Evolutionary conservation across 441 rosid species (phyloP).

Genomic region (Hura crepitans): DNA sequence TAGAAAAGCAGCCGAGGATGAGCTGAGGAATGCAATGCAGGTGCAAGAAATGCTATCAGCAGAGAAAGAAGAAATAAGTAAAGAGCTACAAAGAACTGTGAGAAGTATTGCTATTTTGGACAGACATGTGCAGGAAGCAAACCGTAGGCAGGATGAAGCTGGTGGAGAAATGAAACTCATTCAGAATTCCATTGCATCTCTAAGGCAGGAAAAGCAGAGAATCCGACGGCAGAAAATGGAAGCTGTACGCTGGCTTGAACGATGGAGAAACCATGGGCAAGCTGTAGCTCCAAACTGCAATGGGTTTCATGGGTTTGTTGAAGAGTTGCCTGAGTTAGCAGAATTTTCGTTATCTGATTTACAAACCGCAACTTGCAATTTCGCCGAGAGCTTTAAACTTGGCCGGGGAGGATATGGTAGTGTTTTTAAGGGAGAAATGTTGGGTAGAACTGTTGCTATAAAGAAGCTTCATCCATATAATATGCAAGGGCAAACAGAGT

Average conservation of each 20-base stretch:
- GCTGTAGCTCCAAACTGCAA: conserved; percentile 43
- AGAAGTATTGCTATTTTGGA: conserved; percentile 53
- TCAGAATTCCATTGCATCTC: conserved; percentile 48
- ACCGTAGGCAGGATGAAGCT: conserved; percentile 43
- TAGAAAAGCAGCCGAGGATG: conserved; percentile 46
- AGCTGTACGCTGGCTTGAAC: conserved; percentile 61
- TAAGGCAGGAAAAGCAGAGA: conserved; percentile 55
- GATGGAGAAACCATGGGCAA: conserved; percentile 54
- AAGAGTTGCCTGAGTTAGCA: conserved; percentile 52
- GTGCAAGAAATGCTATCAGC: conserved; percentile 42
- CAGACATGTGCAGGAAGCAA: conserved; percentile 47
- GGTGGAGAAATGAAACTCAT: conserved; percentile 43
- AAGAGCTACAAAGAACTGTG: conserved; percentile 51
- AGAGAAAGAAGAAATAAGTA: conserved; percentile 42
- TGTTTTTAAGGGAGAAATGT: conserved; percentile 76
- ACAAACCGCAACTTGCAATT: conserved; percentile 62
- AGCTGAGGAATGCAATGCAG: conserved; percentile 25
- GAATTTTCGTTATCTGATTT: conserved; percentile 56
- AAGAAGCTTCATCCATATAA: conserved; percentile 55
- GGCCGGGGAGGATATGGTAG: conserved; percentile 59
- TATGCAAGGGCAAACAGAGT: conserved; percentile 60
- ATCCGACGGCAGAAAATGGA: conserved; percentile 55
- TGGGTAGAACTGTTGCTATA: conserved; percentile 73
- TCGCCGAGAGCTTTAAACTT: conserved; percentile 69
- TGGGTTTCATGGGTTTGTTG: conserved; percentile 41